Percentiles rank a stretch among this genome's conserved stretches.
phyloP scores from a whole-genome alignment of 768 basidiomycete species.

The Daedaleopsis nitida region DNA sequence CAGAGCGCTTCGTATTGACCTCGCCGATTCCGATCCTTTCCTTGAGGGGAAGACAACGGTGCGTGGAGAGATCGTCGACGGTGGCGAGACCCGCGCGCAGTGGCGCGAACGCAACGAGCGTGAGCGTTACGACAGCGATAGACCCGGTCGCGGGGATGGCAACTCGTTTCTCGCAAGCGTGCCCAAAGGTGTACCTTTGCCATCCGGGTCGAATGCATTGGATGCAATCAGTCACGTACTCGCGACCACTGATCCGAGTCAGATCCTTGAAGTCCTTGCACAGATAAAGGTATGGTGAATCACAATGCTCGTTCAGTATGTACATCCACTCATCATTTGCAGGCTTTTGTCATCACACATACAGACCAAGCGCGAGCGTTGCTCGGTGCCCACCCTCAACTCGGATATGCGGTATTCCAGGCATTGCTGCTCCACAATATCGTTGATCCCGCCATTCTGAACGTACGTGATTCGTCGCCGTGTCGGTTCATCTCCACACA shows the following conservation, averaged over 20 bases:
- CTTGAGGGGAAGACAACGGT: conserved; percentile 90
- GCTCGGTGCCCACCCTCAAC: conserved; percentile 84
- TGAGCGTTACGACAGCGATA: conserved; percentile 24
- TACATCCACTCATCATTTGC: conserved; percentile 5
- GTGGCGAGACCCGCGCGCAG: conserved; percentile 58
- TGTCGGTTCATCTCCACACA: conserved; percentile 1
- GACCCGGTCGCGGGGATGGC: conserved; percentile 8
- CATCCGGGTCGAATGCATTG: conserved; percentile 68
- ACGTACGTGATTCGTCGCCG: conserved; percentile 48
- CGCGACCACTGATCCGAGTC: conserved; percentile 78
- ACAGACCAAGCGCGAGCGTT: conserved; percentile 87
- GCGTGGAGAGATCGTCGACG: conserved; percentile 77
- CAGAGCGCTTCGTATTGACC: conserved; percentile 89
- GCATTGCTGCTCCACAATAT: conserved; percentile 91
- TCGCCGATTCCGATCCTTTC: conserved; percentile 91
- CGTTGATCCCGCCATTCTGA: conserved; percentile 83
- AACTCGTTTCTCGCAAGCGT: conserved; percentile 61
- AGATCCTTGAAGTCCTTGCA: conserved; percentile 91
- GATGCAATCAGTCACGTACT: conserved; percentile 88
- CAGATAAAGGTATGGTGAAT: conserved; percentile 87
- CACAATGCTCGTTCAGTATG: conserved; percentile 5
- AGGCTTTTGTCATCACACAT: conserved; percentile 92
- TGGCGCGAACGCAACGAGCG: conserved; percentile 52
- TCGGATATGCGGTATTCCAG: conserved; percentile 96
- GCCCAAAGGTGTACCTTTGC: conserved; percentile 76